Base-by-base conservation (phyloP, 2,329 filamentous ascomycete species). In the Aspergillus pseudonomiae region DNA sequence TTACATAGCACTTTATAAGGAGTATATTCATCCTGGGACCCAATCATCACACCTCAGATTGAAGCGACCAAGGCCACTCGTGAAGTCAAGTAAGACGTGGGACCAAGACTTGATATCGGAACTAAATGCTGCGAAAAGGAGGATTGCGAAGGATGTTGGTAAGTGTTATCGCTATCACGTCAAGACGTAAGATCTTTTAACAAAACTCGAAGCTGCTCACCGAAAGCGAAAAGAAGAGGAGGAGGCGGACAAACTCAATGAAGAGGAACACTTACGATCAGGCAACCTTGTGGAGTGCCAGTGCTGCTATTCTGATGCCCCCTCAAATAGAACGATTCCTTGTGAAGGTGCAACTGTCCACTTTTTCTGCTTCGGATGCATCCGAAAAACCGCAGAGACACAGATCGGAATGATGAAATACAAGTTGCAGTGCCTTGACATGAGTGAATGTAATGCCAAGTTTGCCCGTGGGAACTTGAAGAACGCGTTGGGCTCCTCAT, bases 321-420 rank as follows among this genome's bases (percentile, higher is more conserved):
- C 91, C 2, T 76, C 88, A 53, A 91, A 91, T 68, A 84, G 88
- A 55, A 87, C 92, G 80, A 84, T 92, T 1, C 81, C 86, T 66
- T 96, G 93, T 74, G 78, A 87, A 57, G 87, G 84, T 19, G 81
- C 84, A 0, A 69, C 73, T 0, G 67, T 78, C 1, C 91, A 94
- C 68, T 86, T 85, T 72, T 94, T 94, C 75, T 96, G 93, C 75
- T 81, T 82, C 54, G 77, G 79, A 1, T 96, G 93, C 72, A 84
- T 88, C 6, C 86, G 81, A 62, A 84, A 77, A 26, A 88, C 88
- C 65, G 90, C 92, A 5, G 87, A 92, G 70, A 85, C 80, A 7
- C 84, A 89, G 67, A 84, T 96, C 59, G 92, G 91, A 1, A 80
- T 88, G 26, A 85, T 85, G n/a, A 89, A 87, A 65, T 90, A 91